These are phyloP conservation scores for Neofusicoccum kwambonambiense DNA, from an alignment of 2,329 filamentous ascomycete species.

Conservation along the genomic window DNA sequence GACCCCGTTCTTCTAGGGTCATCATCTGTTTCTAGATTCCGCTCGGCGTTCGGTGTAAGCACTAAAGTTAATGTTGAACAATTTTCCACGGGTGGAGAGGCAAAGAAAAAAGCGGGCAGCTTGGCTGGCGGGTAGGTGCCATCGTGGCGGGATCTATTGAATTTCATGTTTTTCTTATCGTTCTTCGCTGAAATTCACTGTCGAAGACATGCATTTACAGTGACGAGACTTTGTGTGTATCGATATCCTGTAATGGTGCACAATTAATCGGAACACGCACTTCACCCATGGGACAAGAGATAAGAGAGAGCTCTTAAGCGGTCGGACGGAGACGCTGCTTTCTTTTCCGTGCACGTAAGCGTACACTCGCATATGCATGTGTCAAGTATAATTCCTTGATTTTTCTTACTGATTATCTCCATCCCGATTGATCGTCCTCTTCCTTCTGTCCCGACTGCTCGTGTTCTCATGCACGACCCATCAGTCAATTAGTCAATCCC, in stretches of 20 bases:
- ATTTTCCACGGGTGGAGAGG: neutral
- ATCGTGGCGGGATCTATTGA: neutral
- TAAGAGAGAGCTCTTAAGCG: no score
- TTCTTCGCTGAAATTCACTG: neutral
- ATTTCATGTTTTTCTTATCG: neutral
- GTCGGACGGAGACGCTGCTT: no score
- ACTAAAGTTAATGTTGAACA: neutral
- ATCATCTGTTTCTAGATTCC: conserved; percentile 7
- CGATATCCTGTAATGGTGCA: no score
- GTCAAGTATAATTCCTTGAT: neutral
- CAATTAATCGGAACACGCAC: no score
- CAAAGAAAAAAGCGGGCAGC: neutral
- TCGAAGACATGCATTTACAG: no score
- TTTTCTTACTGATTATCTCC: neutral
- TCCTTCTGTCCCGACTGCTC: no score
- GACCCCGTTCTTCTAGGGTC: neutral
- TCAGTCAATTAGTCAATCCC: no score
- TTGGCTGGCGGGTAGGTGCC: neutral
- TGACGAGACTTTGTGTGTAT: no score
- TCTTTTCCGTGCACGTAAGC: no score
- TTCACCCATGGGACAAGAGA: no score
- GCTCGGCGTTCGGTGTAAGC: conserved; percentile 12
- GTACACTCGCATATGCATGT: neutral
- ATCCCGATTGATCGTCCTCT: no score
- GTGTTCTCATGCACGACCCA: no score